Conservation (phyloP, 2,329 filamentous ascomycete species). For the Penicillium hesseltinei region DNA sequence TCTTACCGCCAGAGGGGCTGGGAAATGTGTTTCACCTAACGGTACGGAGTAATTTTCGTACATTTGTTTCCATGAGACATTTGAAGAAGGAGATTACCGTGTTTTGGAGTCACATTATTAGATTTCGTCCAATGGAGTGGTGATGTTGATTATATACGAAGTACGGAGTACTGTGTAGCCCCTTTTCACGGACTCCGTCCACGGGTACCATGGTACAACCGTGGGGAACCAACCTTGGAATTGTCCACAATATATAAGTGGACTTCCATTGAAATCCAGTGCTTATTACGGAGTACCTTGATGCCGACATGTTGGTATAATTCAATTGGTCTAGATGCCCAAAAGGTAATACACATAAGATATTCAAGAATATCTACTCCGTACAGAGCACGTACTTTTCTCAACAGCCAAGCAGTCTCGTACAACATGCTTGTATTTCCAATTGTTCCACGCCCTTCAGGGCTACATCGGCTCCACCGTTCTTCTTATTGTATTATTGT, state of each 20-base stretch:
- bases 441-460: neutral
- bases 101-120: neutral
- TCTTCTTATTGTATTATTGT: neutral
- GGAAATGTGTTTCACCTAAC: neutral
- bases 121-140: neutral
- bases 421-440: neutral
- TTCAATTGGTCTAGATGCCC: no score
- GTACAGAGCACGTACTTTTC: no score
- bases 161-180: neutral
- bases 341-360: neutral
- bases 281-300: neutral
- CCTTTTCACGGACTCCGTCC: neutral
- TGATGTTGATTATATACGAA: neutral
- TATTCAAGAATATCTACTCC: no score
- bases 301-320: neutral
- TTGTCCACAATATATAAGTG: neutral
- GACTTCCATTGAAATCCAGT: neutral
- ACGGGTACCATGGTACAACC: neutral
- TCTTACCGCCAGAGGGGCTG: conserved; percentile 6
- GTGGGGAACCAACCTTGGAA: neutral
- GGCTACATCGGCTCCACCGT: neutral
- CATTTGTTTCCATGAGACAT: conserved; percentile 1
- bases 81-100: neutral
- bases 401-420: no score
- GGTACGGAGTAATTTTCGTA: neutral